These are phyloP conservation scores for Fimicolochytrium jonesii DNA, from an alignment of 192 early-diverging fungal genomes.

Conservation along the genomic window DNA sequence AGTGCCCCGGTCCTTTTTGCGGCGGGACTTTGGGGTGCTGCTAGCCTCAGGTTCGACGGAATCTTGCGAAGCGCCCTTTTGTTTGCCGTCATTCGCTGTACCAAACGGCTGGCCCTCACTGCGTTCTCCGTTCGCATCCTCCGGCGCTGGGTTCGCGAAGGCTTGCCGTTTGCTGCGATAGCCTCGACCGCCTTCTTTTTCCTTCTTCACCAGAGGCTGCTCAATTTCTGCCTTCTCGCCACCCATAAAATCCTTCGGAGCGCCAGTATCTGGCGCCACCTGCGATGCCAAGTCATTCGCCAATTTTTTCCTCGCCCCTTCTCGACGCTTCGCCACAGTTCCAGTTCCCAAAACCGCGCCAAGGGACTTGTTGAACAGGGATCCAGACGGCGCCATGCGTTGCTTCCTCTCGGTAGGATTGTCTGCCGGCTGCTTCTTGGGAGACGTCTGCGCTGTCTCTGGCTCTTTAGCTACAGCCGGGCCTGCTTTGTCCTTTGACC, in stretches of 20 bases:
- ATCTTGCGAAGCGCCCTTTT: too few species aligned
- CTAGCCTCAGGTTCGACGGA: too few species aligned
- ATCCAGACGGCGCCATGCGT: conserved; percentile 4
- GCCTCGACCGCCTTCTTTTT: conserved; percentile 21
- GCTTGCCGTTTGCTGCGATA: conserved; percentile 13
- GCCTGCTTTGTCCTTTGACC: neutral
- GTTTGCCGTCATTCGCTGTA: too few species aligned
- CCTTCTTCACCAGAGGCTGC: neutral
- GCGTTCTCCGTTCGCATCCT: too few species aligned
- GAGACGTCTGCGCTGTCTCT: neutral
- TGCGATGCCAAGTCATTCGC: neutral
- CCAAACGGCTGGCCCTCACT: too few species aligned
- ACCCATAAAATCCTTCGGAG: neutral
- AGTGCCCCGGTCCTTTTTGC: too few species aligned
- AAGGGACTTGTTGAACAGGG: conserved; percentile 19
- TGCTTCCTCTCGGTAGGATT: neutral
- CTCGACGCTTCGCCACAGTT: conserved; percentile 1
- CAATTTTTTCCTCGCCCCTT: conserved; percentile 1
- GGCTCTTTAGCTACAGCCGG: neutral
- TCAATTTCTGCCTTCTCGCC: neutral
- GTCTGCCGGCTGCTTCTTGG: neutral
- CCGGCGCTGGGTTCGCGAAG: neutral
- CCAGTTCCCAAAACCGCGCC: conserved; percentile 12
- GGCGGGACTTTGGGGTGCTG: too few species aligned
- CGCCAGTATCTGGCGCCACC: neutral